These are phyloP conservation scores for Ceratobasidium sp. DNA, from an alignment of 1,284 basidiomycete species.

Conservation along the genomic window DNA sequence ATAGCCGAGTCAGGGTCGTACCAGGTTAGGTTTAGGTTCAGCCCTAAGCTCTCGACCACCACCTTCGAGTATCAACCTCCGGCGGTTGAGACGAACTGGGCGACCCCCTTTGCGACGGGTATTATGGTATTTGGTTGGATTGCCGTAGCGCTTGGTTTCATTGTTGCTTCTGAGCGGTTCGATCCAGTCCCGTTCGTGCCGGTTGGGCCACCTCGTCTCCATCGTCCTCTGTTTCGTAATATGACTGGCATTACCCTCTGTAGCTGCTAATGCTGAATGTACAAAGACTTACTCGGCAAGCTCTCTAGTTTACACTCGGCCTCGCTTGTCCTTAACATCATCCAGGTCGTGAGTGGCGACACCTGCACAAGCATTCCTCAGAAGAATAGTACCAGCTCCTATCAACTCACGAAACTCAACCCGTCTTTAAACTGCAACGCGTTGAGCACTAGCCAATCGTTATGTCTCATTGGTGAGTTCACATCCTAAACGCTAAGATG, in stretches of 20 bases:
- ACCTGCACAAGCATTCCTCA: neutral
- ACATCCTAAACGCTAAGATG: too few relatives aligned
- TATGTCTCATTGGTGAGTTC: neutral
- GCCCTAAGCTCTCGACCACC: neutral
- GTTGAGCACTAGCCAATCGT: neutral
- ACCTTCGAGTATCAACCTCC: neutral
- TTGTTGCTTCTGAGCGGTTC: neutral
- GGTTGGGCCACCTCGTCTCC: too few relatives aligned
- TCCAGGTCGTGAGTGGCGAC: too few relatives aligned
- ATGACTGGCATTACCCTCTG: too few relatives aligned
- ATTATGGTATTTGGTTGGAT: neutral
- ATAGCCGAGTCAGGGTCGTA: neutral
- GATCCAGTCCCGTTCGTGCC: too few relatives aligned
- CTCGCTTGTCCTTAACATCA: neutral
- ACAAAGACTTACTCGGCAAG: conserved; percentile 12
- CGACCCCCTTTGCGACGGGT: neutral
- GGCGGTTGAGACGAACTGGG: neutral
- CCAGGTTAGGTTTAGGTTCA: too few relatives aligned
- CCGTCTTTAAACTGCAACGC: conserved; percentile 8
- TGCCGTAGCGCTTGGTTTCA: neutral
- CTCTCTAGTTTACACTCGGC: neutral
- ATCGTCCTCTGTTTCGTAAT: too few relatives aligned
- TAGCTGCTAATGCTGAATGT: conserved; percentile 4
- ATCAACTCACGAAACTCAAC: conserved; percentile 15
- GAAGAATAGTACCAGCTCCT: neutral